Percentiles rank a stretch among this genome's conserved stretches.
These are phyloP conservation scores for Penicillium sp. DNA, from an alignment of 2,329 filamentous ascomycete species.

Conservation along the genomic window DNA sequence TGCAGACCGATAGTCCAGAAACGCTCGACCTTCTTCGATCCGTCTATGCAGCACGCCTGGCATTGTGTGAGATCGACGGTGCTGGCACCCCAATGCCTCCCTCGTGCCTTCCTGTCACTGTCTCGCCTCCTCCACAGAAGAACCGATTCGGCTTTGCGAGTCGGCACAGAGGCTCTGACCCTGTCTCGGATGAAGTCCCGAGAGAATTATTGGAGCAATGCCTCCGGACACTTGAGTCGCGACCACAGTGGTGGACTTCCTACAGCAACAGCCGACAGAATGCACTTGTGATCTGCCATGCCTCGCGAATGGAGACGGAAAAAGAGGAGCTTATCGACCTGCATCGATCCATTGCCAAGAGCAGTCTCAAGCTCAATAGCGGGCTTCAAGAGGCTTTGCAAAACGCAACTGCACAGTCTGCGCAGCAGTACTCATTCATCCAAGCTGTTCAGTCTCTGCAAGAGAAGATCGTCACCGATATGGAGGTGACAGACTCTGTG, in stretches of 20 bases:
- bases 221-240: conserved; percentile 52
- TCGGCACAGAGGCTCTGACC: conserved; percentile 22
- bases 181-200: conserved; percentile 16
- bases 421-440: conserved; percentile 35
- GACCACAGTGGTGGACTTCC: conserved; percentile 61
- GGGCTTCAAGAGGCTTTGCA: conserved; percentile 36
- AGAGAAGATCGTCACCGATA: conserved; percentile 28
- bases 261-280: conserved; percentile 63
- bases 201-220: conserved; percentile 48
- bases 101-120: conserved; percentile 51
- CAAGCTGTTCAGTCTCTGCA: conserved; percentile 32
- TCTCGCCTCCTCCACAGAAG: conserved; percentile 36
- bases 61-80: conserved; percentile 60
- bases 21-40: conserved; percentile 50
- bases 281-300: conserved; percentile 61
- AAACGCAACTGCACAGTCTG: conserved; percentile 30
- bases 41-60: conserved; percentile 60
- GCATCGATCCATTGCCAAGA: conserved; percentile 39
- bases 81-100: conserved; percentile 52
- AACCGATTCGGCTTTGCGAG: conserved; percentile 20
- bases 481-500: conserved; percentile 30
- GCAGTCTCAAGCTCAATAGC: conserved; percentile 35
- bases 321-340: conserved; percentile 47
- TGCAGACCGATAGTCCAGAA: conserved; percentile 26
- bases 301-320: conserved; percentile 57